Evolutionary conservation across 768 basidiomycete species (phyloP), one percentile per base, ranked within the genome.

Genomic region (Calocybe indica): DNA sequence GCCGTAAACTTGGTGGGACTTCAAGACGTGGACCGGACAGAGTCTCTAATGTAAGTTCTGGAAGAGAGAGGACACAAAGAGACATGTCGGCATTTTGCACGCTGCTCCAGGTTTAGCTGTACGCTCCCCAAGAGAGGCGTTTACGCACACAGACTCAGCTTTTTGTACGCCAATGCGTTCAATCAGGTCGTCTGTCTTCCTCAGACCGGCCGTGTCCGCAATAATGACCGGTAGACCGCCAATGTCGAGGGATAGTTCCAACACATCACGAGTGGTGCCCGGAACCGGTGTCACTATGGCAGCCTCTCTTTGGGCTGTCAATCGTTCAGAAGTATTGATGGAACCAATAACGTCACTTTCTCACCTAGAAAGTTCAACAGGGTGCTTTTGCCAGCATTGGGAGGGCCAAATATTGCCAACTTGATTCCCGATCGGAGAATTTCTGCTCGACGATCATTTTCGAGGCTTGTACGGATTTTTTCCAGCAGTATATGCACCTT

Each of bases 381-480:
- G 57, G 85, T 89, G 58, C 89, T 92, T 68, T 95, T 96, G n/a
- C 92, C 93, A 1, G 87, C 91, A 56, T 96, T 96, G 0, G 93
- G 89, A 15, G 92, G 90, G 1, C 92, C 92, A 58, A 93, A 92
- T 35, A 96, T 93, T 10, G 88, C 85, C 7, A 95, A 71, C 39
- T 80, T 82, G 41, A 94, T 78, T 2, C 92, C 93, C 1, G 82
- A 79, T 9, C 90, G 82, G 50, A 93, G 68, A 43, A 95, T 82
- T 61, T 95, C 92, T 0, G 92, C 91, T 33, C 85, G 74, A 13
- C 84, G 78, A 40, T 77, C 80, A 62, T 93, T 91, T 5, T 74
- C 62, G 1, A 94, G 68, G 47, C 88, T 79, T 0, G 54, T 60
- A 31, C 64, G 62, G 37, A 95, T 86, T 30, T 60, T 68, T 0